These are phyloP conservation scores for Termitomyces sp. DNA, from an alignment of 768 basidiomycete genomes.

Conservation along the genomic window DNA sequence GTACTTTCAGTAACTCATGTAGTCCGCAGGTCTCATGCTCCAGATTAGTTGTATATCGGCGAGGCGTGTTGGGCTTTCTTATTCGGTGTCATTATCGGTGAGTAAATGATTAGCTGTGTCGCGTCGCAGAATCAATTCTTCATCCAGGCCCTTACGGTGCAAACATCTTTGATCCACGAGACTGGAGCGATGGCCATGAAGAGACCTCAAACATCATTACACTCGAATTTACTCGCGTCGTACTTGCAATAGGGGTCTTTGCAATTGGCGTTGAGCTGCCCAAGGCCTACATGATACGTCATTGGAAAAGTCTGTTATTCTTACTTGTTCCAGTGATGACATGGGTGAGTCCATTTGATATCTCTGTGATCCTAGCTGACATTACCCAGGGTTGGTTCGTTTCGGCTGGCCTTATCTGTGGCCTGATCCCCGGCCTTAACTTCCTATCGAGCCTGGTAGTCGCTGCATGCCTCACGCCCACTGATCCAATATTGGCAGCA, in stretches of 20 bases:
- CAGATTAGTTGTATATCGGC: slow-evolving; percentile 74
- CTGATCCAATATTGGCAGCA: slow-evolving; percentile 90
- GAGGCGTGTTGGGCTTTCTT: slow-evolving; percentile 96
- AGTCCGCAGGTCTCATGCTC: slow-evolving; percentile 3
- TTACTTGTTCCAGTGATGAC: slow-evolving; percentile 80
- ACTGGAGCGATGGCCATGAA: slow-evolving; percentile 54
- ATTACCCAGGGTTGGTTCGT: slow-evolving; percentile 83
- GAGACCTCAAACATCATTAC: slow-evolving; percentile 68
- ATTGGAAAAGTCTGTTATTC: slow-evolving; percentile 87
- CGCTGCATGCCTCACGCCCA: slow-evolving; percentile 90
- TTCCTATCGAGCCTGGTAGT: slow-evolving; percentile 89
- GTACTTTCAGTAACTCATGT: slow-evolving; percentile 27
- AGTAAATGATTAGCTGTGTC: slow-evolving; percentile 15
- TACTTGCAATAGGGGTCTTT: slow-evolving; percentile 95
- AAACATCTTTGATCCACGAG: slow-evolving; percentile 74
- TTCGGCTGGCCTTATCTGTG: slow-evolving; percentile 86
- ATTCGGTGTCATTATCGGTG: slow-evolving; percentile 87
- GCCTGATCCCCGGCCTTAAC: slow-evolving; percentile 80
- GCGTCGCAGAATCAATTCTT: neutral
- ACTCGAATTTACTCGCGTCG: slow-evolving; percentile 86
- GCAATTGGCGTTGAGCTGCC: slow-evolving; percentile 98
- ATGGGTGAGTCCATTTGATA: slow-evolving; percentile 48
- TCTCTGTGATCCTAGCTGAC: neutral
- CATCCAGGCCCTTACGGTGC: slow-evolving; percentile 73
- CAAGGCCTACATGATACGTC: slow-evolving; percentile 89